A percentile compares a stretch with the other conserved stretches of the same genome.
phyloP scores from a whole-genome alignment of 371 early-diverging fungal species.

The Circinella umbellata region DNA sequence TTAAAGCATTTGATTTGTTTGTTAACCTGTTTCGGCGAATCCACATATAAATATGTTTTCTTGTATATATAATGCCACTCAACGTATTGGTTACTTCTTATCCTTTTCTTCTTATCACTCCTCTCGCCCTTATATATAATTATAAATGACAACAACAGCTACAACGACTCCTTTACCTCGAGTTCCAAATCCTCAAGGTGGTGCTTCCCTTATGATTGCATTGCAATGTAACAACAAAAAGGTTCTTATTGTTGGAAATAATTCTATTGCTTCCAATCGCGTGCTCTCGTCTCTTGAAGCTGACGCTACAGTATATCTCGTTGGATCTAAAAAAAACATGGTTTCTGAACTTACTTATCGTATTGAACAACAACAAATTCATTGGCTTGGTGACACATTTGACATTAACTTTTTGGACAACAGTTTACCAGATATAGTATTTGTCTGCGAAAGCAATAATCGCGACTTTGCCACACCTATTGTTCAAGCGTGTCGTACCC shows the following conservation, averaged over 20 bases:
- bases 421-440: constrained; percentile 31
- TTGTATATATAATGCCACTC: background rate
- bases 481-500: constrained; percentile 50
- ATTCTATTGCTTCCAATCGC: constrained; percentile 66
- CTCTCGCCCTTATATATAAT: background rate
- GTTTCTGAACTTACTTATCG: constrained; percentile 62
- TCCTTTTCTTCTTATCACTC: background rate
- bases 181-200: constrained; percentile 52
- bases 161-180: constrained; percentile 5
- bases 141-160: background rate
- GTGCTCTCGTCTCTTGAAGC: constrained; percentile 73
- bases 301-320: constrained; percentile 67
- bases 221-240: constrained; percentile 59
- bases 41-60: background rate
- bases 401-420: constrained; percentile 5
- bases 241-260: constrained; percentile 72
- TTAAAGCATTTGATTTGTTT: constrained; percentile 6
- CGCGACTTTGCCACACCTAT: constrained; percentile 48
- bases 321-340: constrained; percentile 39
- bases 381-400: constrained; percentile 34
- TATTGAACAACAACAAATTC: constrained; percentile 51
- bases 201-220: constrained; percentile 75
- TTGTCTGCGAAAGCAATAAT: constrained; percentile 30
- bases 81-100: background rate
- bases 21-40: constrained; percentile 7